Percentiles rank a stretch among this genome's conserved stretches.
phyloP scores from a whole-genome alignment of 2,329 filamentous ascomycete genomes.

The Emericellopsis atlantica region DNA sequence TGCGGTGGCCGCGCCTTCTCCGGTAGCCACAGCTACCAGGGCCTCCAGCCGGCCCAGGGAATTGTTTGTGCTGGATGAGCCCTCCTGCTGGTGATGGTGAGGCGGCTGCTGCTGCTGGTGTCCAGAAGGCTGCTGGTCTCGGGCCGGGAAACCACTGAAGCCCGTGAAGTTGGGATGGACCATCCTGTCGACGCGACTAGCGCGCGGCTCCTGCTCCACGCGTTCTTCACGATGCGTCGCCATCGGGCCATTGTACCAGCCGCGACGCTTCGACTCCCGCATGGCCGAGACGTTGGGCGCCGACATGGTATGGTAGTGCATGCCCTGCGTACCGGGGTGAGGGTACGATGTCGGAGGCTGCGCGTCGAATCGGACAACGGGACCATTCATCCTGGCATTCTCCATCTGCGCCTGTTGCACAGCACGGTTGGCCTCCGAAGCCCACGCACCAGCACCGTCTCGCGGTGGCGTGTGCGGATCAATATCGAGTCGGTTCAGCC shows the following conservation, averaged over 20 bases:
- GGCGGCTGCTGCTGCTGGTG: constrained; percentile 8
- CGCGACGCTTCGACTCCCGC: constrained; percentile 52
- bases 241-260: constrained; percentile 54
- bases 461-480: constrained; percentile 34
- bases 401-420: constrained; percentile 43
- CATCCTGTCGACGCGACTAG: constrained; percentile 40
- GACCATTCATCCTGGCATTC: constrained; percentile 29
- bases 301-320: constrained; percentile 47
- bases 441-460: constrained; percentile 43
- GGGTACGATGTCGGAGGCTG: constrained; percentile 17
- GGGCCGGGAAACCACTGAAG: constrained; percentile 36
- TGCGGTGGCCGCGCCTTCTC: constrained; percentile 27
- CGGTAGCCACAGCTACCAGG: constrained; percentile 29
- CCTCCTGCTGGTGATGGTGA: constrained; percentile 8
- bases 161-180: constrained; percentile 42
- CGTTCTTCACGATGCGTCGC: constrained; percentile 22
- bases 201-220: constrained; percentile 15
- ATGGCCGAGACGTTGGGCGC: constrained; percentile 42
- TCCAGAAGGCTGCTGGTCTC: constrained; percentile 11
- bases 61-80: constrained; percentile 10
- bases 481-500: constrained; percentile 55
- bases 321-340: constrained; percentile 13
- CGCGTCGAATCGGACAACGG: constrained; percentile 41
- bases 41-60: constrained; percentile 26
- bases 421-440: constrained; percentile 40